Evolutionary conservation across 1,284 basidiomycete genomes (phyloP).

Genomic region (Cystobasidium slooffiae): DNA sequence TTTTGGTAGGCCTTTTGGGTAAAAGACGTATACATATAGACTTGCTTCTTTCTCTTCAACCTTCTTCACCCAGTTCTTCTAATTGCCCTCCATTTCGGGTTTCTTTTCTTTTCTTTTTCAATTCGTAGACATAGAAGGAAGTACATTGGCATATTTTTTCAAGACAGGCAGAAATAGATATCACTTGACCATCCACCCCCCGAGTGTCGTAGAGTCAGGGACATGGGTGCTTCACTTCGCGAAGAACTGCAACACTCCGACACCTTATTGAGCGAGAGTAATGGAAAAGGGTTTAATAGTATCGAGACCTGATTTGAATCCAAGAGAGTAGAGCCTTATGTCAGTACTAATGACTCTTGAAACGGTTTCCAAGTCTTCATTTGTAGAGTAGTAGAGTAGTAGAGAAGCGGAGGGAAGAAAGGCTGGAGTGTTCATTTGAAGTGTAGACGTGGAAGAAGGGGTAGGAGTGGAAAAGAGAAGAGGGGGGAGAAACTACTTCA

Average conservation of each 20-base stretch:
- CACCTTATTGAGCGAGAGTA: no score
- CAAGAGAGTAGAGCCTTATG: no score
- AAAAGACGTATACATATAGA: neutral
- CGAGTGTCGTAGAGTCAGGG: no score
- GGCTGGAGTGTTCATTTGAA: neutral
- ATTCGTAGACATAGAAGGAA: neutral
- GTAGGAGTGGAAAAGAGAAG: neutral
- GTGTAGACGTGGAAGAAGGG: neutral
- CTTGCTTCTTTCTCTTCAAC: neutral
- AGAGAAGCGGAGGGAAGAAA: no score
- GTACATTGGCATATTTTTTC: neutral
- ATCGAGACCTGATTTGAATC: neutral
- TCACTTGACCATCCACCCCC: no score
- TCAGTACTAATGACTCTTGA: no score
- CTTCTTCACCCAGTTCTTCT: neutral
- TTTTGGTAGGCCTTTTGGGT: no score
- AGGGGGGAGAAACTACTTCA: conserved; percentile 17
- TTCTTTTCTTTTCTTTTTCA: neutral
- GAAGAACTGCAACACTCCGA: no score
- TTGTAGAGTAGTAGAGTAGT: neutral
- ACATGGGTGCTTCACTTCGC: no score
- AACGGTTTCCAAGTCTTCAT: neutral
- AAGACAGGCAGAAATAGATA: no score
- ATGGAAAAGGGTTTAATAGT: neutral
- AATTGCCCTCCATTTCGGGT: neutral